Conservation (phyloP, 2,329 filamentous ascomycete genomes). For the Trichoderma sp. region DNA sequence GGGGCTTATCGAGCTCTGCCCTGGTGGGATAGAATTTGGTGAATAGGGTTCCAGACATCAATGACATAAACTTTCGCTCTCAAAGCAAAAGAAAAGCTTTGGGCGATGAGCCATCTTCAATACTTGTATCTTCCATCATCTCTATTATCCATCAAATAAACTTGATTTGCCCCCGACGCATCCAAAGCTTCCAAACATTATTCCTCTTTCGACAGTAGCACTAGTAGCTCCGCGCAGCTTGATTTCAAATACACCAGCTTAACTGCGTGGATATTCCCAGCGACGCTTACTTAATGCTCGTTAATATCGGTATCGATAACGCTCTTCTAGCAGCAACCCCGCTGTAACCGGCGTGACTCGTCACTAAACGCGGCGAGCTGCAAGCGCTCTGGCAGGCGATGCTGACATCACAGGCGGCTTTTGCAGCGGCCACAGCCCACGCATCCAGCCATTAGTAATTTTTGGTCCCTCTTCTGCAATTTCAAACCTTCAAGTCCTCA, state of each 20-base stretch:
- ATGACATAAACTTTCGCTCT: neutral
- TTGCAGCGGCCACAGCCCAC: conserved; percentile 3
- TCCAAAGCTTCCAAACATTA: neutral
- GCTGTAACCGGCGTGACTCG: conserved; percentile 22
- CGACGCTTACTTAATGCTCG: conserved; percentile 6
- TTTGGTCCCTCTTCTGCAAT: conserved; percentile 17
- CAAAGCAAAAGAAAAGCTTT: neutral
- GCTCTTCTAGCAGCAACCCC: neutral
- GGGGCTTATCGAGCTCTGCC: neutral
- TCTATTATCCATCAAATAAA: neutral
- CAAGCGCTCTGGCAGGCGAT: conserved; percentile 1
- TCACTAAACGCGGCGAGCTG: conserved; percentile 12
- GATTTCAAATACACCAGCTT: conserved; percentile 13
- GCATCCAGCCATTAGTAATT: conserved; percentile 15
- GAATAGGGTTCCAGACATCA: neutral
- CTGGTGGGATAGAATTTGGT: neutral
- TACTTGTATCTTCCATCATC: neutral
- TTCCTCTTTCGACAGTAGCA: neutral
- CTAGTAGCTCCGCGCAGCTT: neutral
- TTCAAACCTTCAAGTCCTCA: conserved; percentile 4
- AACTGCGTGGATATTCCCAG: neutral
- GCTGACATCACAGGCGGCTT: conserved; percentile 26
- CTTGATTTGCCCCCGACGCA: neutral
- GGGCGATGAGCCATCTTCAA: neutral
- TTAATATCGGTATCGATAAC: neutral